Evolutionary conservation across 163 green algal species (phyloP).

Genomic region (Volvox carteri): DNA sequence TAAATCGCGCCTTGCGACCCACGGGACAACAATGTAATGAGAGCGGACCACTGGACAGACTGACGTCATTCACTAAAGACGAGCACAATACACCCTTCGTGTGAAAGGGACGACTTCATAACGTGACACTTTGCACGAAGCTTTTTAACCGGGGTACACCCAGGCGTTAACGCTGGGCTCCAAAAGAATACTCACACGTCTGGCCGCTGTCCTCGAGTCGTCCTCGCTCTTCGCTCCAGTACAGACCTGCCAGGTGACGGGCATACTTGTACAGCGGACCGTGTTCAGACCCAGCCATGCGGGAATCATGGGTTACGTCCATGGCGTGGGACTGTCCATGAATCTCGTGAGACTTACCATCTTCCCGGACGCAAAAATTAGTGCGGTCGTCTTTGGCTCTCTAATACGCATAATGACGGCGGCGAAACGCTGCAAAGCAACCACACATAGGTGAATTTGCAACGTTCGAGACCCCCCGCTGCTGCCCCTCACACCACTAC

Average conservation of each 20-base stretch:
- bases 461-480: neutral
- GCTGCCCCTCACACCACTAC: neutral
- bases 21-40: neutral
- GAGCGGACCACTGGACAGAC: neutral
- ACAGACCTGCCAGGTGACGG: constrained; percentile 79
- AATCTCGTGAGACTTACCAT: too few species aligned
- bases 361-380: constrained; percentile 96
- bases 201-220: constrained; percentile 86
- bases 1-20: neutral
- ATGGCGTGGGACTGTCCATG: too few species aligned
- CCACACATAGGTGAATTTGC: neutral
- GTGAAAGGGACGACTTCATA: too few species aligned
- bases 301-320: too few species aligned
- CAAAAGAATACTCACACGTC: constrained; percentile 63
- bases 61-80: neutral
- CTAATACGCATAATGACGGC: constrained; percentile 99
- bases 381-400: constrained; percentile 97
- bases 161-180: too few species aligned
- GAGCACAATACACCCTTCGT: too few species aligned
- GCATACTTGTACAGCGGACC: neutral
- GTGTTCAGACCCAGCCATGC: too few species aligned
- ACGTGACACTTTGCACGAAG: too few species aligned
- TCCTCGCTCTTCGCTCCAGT: constrained; percentile 98
- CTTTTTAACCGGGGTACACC: too few species aligned
- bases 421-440: constrained; percentile 90